Conservation (phyloP, 768 basidiomycete species). For the Serpula lacrymans region DNA sequence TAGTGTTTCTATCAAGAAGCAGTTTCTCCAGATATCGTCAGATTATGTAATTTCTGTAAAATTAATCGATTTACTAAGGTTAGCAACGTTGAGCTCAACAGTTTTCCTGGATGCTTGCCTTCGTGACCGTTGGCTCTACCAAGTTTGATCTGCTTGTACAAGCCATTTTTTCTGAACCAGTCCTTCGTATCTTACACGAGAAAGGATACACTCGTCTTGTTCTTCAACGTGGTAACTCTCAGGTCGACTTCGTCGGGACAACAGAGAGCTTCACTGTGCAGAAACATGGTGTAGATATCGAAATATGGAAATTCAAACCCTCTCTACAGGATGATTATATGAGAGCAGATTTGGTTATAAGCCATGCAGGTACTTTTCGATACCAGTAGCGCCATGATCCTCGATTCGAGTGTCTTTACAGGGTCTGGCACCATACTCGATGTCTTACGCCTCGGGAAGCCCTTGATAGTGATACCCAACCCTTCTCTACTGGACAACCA, state of each 20-base stretch:
- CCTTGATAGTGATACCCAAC: conserved; percentile 88
- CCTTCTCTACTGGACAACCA: conserved; percentile 88
- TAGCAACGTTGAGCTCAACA: too few relatives aligned
- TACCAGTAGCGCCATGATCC: conserved; percentile 6
- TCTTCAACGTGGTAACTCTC: conserved; percentile 78
- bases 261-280: conserved; percentile 21
- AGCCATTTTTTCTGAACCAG: conserved; percentile 50
- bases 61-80: too few relatives aligned
- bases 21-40: too few relatives aligned
- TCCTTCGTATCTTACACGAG: conserved; percentile 49
- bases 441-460: conserved; percentile 68
- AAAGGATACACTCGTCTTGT: conserved; percentile 60
- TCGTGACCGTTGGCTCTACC: conserved; percentile 91
- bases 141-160: conserved; percentile 75
- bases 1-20: too few relatives aligned
- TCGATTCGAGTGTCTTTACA: conserved; percentile 26
- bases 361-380: conserved; percentile 85
- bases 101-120: conserved; percentile 42
- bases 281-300: conserved; percentile 48
- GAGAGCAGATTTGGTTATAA: conserved; percentile 76
- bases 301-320: conserved; percentile 72
- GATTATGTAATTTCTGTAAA: too few relatives aligned
- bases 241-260: conserved; percentile 35
- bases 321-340: conserved; percentile 64
- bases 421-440: conserved; percentile 95